phyloP scores from a whole-genome alignment of 352 stramenopile genomes.

The Albugo laibachii region DNA sequence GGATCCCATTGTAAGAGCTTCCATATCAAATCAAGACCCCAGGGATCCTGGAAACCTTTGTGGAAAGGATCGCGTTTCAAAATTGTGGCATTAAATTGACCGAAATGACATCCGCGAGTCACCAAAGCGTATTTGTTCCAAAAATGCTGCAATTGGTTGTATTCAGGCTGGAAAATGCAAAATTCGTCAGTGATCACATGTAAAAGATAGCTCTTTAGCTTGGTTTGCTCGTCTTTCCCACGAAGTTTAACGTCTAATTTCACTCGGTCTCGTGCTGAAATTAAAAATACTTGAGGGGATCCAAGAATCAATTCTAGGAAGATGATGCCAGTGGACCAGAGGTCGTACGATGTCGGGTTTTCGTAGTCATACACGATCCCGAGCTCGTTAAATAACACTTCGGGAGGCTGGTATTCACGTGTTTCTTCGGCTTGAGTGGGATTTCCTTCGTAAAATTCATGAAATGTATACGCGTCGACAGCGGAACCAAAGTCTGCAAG shows the following conservation, averaged over 20 bases:
- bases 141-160: slow-evolving; percentile 26
- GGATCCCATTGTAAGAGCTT: slow-evolving; percentile 87
- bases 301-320: slow-evolving; percentile 91
- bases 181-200: slow-evolving; percentile 73
- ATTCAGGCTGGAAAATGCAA: slow-evolving; percentile 52
- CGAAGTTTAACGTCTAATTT: slow-evolving; percentile 77
- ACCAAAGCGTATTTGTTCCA: slow-evolving; percentile 52
- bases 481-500: slow-evolving; percentile 79
- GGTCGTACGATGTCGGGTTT: slow-evolving; percentile 58
- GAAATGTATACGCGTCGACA: slow-evolving; percentile 52
- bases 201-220: slow-evolving; percentile 43
- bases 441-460: slow-evolving; percentile 41
- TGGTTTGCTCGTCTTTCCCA: slow-evolving; percentile 12
- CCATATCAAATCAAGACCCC: slow-evolving; percentile 85
- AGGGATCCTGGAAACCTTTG: slow-evolving; percentile 66
- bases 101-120: slow-evolving; percentile 67
- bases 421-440: slow-evolving; percentile 84
- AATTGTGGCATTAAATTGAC: slow-evolving; percentile 85
- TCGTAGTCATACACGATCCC: slow-evolving; percentile 29
- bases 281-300: slow-evolving; percentile 76
- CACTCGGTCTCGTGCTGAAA: slow-evolving; percentile 69
- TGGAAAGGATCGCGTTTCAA: slow-evolving; percentile 78
- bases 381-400: slow-evolving; percentile 59
- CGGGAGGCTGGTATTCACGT: slow-evolving; percentile 87
- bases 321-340: slow-evolving; percentile 89